Evolutionary conservation across 306 rosid genomes (phyloP).

Genomic region (Quercus suber): DNA sequence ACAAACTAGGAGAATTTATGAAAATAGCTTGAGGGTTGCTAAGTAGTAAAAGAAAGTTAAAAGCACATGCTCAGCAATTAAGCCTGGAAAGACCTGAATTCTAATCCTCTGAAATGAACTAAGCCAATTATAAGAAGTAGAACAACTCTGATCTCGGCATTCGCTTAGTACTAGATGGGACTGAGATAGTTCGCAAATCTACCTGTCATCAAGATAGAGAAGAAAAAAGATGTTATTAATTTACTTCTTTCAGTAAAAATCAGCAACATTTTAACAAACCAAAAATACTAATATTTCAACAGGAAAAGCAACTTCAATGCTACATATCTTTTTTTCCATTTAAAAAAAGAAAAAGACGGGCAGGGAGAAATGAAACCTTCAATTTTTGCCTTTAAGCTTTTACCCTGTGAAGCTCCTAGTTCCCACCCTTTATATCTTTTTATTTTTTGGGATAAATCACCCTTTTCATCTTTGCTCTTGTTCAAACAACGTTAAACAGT

Average conservation of each 20-base stretch:
- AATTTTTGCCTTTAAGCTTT: not conserved
- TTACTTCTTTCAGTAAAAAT: not conserved
- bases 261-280: not conserved
- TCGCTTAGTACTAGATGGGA: constrained; percentile 46
- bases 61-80: too few relatives aligned
- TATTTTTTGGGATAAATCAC: too few relatives aligned
- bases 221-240: not conserved
- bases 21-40: too few relatives aligned
- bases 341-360: too few relatives aligned
- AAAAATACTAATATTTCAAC: not conserved
- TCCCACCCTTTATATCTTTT: not conserved
- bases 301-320: not conserved
- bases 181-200: constrained; percentile 51
- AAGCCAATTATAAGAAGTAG: not conserved
- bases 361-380: not conserved
- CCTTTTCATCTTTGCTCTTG: not conserved
- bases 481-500: not conserved
- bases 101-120: too few relatives aligned
- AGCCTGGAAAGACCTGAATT: too few relatives aligned
- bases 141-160: constrained; percentile 5
- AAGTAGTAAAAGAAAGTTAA: too few relatives aligned
- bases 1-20: too few relatives aligned
- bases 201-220: constrained; percentile 34
- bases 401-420: not conserved
- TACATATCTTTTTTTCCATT: not conserved